Conservation (phyloP, 768 basidiomycete genomes). For the Pulveroboletus sp. region DNA sequence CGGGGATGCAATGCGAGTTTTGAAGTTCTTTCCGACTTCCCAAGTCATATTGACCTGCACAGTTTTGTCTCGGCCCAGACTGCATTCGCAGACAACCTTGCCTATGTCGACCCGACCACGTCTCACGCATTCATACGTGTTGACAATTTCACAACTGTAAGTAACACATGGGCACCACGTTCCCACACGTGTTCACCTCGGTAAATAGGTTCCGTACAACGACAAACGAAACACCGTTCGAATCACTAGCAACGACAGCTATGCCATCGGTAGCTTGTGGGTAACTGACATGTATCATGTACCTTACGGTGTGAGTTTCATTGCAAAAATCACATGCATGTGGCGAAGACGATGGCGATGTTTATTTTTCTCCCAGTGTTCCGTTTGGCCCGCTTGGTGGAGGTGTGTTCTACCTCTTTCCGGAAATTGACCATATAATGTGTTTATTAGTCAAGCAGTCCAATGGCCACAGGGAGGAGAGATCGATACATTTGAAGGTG, state of each 20-base stretch:
- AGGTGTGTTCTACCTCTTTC: conserved; percentile 19
- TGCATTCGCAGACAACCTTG: conserved; percentile 49
- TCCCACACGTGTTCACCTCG: not conserved
- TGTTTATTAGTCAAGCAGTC: conserved; percentile 41
- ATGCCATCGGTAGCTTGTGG: conserved; percentile 60
- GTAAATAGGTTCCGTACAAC: conserved; percentile 33
- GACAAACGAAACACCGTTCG: conserved; percentile 67
- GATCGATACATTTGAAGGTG: conserved; percentile 81
- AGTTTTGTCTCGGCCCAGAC: conserved; percentile 48
- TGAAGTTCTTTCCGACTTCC: not conserved
- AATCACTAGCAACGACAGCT: conserved; percentile 56
- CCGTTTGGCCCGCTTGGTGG: conserved; percentile 70
- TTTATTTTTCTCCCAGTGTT: conserved; percentile 43
- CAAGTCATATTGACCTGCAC: conserved; percentile 5
- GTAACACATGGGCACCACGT: conserved; percentile 2
- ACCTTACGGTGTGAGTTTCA: conserved; percentile 53
- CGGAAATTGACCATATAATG: not conserved
- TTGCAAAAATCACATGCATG: not conserved
- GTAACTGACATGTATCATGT: conserved; percentile 63
- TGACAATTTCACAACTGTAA: conserved; percentile 61
- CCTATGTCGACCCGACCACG: conserved; percentile 59
- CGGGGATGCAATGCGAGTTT: conserved; percentile 52
- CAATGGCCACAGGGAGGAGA: conserved; percentile 67
- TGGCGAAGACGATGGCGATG: conserved; percentile 1
- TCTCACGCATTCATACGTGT: conserved; percentile 77